phyloP scores from a whole-genome alignment of 2,329 filamentous ascomycete genomes.

The Ilyonectria robusta region DNA sequence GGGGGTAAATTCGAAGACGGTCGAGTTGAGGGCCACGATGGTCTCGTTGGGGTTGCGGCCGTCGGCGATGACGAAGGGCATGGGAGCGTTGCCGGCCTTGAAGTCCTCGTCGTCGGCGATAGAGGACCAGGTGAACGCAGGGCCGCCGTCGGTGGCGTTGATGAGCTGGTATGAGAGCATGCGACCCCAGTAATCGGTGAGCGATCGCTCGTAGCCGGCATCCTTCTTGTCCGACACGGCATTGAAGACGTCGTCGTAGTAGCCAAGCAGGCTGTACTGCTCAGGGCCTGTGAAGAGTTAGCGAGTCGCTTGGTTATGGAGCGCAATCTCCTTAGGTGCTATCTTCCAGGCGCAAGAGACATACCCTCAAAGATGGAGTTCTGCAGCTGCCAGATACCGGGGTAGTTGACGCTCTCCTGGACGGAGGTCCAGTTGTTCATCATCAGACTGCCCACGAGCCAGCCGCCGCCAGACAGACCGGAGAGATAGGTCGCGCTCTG shows the following conservation, averaged over 20 bases:
- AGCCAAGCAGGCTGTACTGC: constrained; percentile 55
- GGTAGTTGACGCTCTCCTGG: constrained; percentile 53
- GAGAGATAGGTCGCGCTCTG: constrained; percentile 86
- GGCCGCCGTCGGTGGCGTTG: constrained; percentile 81
- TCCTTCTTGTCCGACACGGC: constrained; percentile 56
- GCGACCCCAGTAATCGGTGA: constrained; percentile 93
- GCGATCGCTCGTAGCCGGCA: constrained; percentile 67
- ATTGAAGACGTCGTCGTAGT: constrained; percentile 55
- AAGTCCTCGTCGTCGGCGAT: constrained; percentile 62
- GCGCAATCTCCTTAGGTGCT: neutral
- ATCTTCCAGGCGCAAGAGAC: neutral
- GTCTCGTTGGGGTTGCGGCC: constrained; percentile 60
- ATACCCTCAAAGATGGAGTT: constrained; percentile 55
- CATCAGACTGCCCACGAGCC: constrained; percentile 87
- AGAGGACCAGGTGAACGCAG: constrained; percentile 86
- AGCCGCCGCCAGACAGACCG: constrained; percentile 86
- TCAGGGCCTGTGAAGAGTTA: constrained; percentile 48
- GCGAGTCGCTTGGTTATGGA: neutral
- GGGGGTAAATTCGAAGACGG: constrained; percentile 75
- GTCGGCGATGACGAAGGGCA: constrained; percentile 66
- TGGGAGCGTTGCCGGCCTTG: constrained; percentile 58
- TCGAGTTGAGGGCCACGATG: constrained; percentile 67
- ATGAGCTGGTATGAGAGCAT: constrained; percentile 90
- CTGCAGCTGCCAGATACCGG: constrained; percentile 58
- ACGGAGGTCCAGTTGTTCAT: constrained; percentile 86